phyloP scores from a whole-genome alignment of 257 asterid species.

The Haberlea rhodopensis region DNA sequence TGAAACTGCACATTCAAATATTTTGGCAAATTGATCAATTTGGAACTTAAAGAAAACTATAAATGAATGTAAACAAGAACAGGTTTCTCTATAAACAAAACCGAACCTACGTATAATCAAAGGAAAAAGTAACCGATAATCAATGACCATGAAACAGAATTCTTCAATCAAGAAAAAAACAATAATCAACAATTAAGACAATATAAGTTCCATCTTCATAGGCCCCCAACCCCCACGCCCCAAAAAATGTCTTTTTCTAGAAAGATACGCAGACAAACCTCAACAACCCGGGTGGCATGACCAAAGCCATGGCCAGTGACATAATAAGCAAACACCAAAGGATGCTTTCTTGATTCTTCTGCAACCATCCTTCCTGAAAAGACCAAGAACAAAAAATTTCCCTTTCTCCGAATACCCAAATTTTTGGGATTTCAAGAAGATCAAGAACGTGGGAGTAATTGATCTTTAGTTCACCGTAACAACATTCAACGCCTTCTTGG shows the following conservation, averaged over 20 bases:
- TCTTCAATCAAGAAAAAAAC: not conserved
- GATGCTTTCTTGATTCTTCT: slow-evolving; percentile 37
- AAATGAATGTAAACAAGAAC: not conserved
- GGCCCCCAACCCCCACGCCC: no score
- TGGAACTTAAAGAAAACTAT: not conserved
- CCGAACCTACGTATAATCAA: not conserved
- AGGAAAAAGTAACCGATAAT: not conserved
- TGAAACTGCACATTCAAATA: not conserved
- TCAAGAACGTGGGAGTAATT: not conserved
- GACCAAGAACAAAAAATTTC: not conserved
- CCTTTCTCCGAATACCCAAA: not conserved
- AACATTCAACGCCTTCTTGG: not conserved
- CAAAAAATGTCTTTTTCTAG: no score
- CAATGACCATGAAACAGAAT: not conserved
- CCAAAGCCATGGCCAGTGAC: slow-evolving; percentile 99
- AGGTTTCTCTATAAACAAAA: not conserved
- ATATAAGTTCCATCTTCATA: not conserved
- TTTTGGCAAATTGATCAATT: not conserved
- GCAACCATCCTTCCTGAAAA: slow-evolving; percentile 40
- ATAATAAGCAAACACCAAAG: slow-evolving; percentile 78
- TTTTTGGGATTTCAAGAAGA: not conserved
- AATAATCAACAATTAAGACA: not conserved
- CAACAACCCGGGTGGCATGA: slow-evolving; percentile 93
- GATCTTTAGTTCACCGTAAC: not conserved
- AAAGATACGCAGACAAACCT: slow-evolving; percentile 41